Evolutionary conservation across 345 rosid genomes (phyloP).

Genomic region (Eucalyptus paniculata): DNA sequence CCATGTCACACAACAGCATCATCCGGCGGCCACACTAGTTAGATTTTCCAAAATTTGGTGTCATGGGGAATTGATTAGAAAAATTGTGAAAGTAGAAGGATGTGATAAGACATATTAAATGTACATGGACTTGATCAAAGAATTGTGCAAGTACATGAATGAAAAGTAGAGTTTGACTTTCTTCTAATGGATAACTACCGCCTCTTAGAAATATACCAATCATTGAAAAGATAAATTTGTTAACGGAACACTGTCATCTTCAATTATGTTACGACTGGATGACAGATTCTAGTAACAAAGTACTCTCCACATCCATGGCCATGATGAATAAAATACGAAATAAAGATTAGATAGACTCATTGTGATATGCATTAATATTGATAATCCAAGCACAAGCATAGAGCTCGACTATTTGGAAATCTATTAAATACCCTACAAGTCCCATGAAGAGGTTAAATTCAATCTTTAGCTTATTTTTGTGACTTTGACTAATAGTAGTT

Average conservation of each 20-base stretch:
- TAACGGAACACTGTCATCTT: background rate
- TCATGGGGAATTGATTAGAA: background rate
- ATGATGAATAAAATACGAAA: background rate
- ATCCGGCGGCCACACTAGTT: background rate
- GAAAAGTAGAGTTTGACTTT: background rate
- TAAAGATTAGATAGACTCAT: background rate
- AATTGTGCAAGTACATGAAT: background rate
- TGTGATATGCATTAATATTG: background rate
- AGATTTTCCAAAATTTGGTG: background rate
- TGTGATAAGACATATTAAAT: background rate
- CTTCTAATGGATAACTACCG: background rate
- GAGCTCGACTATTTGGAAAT: background rate
- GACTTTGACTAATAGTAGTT: background rate
- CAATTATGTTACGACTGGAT: background rate
- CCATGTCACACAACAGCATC: background rate
- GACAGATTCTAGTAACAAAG: background rate
- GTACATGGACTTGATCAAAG: background rate
- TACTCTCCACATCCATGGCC: background rate
- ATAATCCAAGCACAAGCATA: background rate
- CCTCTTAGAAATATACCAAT: background rate
- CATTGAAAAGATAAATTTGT: background rate
- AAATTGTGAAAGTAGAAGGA: background rate
- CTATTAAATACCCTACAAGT: background rate
- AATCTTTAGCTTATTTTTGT: background rate
- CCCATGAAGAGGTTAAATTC: background rate